Conservation (phyloP, 805 yeast species). For the Metschnikowia rubicola region DNA sequence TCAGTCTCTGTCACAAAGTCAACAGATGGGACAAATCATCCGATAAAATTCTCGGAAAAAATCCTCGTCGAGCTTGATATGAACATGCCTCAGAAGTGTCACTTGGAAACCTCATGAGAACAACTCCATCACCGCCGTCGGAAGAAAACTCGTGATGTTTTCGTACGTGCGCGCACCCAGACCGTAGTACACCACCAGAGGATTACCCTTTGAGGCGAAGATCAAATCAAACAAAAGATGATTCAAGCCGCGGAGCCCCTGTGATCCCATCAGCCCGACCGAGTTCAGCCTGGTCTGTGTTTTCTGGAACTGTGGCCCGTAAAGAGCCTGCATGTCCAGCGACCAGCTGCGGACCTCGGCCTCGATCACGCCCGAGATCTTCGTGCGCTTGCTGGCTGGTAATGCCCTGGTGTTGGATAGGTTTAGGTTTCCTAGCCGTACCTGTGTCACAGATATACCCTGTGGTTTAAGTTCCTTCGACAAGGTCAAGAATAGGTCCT, state of each 20-base stretch:
- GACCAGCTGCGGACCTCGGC: constrained; percentile 41
- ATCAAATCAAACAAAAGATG: constrained; percentile 40
- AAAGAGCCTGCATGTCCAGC: constrained; percentile 31
- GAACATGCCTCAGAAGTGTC: neutral
- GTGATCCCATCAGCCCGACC: constrained; percentile 23
- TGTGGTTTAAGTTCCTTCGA: constrained; percentile 37
- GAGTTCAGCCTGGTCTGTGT: constrained; percentile 32
- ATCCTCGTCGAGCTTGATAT: no score
- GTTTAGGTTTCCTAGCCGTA: constrained; percentile 39
- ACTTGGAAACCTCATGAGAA: constrained; percentile 8
- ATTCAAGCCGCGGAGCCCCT: constrained; percentile 33
- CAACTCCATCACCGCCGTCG: constrained; percentile 29
- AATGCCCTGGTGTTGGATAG: constrained; percentile 22
- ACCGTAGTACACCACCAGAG: constrained; percentile 39
- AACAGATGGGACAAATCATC: no score
- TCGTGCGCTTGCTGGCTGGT: constrained; percentile 18
- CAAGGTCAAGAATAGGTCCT: constrained; percentile 31
- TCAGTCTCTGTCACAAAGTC: no score
- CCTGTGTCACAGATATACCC: constrained; percentile 35
- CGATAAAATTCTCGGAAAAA: no score
- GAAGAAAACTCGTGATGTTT: constrained; percentile 28
- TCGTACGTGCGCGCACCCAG: constrained; percentile 41
- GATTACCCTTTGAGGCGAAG: constrained; percentile 20
- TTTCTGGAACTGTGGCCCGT: constrained; percentile 29
- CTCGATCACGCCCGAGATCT: constrained; percentile 26